Evolutionary conservation across 1,139 yeast species (phyloP).

Genomic region (Taphrina flavorubra): DNA sequence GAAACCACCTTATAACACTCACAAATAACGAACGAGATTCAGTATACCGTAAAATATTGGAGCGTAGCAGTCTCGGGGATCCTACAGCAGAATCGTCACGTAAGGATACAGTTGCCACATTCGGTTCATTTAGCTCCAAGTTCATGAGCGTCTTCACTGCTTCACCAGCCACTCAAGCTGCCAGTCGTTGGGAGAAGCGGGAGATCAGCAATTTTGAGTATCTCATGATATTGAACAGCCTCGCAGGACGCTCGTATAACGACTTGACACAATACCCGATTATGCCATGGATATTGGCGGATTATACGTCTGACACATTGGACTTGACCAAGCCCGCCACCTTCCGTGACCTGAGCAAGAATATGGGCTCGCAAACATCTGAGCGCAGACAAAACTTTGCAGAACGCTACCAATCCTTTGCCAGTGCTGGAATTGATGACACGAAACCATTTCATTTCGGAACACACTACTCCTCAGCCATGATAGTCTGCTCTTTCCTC

Average conservation of each 20-base stretch:
- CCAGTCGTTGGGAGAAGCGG: constrained; percentile 74
- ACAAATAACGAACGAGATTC: constrained; percentile 62
- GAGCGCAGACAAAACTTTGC: constrained; percentile 65
- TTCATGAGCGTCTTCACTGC: constrained; percentile 55
- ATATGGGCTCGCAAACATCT: constrained; percentile 83
- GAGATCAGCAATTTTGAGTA: constrained; percentile 81
- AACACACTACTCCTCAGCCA: constrained; percentile 88
- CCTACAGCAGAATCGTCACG: constrained; percentile 8
- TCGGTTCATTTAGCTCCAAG: constrained; percentile 52
- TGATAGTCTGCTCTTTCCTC: constrained; percentile 81
- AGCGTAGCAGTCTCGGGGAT: constrained; percentile 19
- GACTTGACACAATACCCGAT: constrained; percentile 88
- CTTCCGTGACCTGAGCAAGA: constrained; percentile 76
- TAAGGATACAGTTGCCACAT: constrained; percentile 46
- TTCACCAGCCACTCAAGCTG: constrained; percentile 47
- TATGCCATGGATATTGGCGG: constrained; percentile 88
- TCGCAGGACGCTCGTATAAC: constrained; percentile 86
- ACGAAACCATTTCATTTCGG: constrained; percentile 87
- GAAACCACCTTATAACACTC: constrained; percentile 68
- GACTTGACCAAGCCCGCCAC: constrained; percentile 66
- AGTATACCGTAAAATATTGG: constrained; percentile 57
- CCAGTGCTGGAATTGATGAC: constrained; percentile 61
- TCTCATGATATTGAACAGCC: constrained; percentile 73
- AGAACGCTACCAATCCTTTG: constrained; percentile 71
- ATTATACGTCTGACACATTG: constrained; percentile 68